These are phyloP conservation scores for Fraxinus albicans DNA, from an alignment of 305 asterid species.

Conservation along the genomic window DNA sequence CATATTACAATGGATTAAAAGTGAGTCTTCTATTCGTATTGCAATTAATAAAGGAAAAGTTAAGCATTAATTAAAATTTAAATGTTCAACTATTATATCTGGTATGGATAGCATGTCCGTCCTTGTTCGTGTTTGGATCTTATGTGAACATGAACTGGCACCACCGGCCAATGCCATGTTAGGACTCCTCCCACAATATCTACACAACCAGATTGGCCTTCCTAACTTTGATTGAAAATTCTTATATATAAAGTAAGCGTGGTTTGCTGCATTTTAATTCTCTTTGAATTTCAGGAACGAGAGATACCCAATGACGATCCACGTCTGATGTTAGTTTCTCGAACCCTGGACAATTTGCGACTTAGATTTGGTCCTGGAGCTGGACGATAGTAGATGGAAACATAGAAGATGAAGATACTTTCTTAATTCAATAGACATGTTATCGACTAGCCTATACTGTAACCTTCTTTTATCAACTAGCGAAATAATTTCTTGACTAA, in stretches of 20 bases:
- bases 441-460: background rate
- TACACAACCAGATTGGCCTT: background rate
- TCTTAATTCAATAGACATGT: conserved; percentile 11
- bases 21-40: conserved; percentile 43
- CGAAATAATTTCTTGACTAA: conserved; percentile 21
- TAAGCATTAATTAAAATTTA: background rate
- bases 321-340: conserved; percentile 50
- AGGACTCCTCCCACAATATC: background rate
- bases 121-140: background rate
- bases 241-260: background rate
- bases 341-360: conserved; percentile 39
- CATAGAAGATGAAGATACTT: background rate
- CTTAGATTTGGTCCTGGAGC: conserved; percentile 40
- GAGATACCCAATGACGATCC: conserved; percentile 89
- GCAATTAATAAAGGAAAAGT: background rate
- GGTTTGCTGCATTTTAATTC: background rate
- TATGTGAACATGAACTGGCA: background rate
- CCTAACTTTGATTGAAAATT: background rate
- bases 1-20: conserved; percentile 71
- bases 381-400: conserved; percentile 34
- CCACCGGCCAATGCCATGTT: background rate
- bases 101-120: background rate
- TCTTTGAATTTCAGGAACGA: conserved; percentile 53
- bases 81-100: background rate
- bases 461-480: conserved; percentile 4